These are phyloP conservation scores for Rhodamnia argentea DNA, from an alignment of 345 rosid species.

Conservation along the genomic window DNA sequence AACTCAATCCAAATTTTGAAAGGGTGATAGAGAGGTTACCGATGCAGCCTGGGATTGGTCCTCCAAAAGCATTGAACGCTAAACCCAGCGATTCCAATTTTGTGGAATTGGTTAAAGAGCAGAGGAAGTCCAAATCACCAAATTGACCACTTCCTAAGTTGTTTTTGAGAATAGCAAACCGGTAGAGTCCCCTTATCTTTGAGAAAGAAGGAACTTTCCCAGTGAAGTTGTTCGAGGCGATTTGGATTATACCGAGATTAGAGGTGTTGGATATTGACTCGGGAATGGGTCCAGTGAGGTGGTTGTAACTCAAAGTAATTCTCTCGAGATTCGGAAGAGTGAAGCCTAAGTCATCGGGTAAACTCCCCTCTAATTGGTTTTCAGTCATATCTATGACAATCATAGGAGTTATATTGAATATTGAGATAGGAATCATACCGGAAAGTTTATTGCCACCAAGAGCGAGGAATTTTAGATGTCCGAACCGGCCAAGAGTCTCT, in stretches of 20 bases:
- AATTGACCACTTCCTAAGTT: not conserved
- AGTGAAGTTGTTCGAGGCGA: fast-evolving
- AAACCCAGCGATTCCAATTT: fast-evolving
- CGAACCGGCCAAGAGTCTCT: fast-evolving
- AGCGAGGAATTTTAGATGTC: fast-evolving
- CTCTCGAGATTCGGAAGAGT: not conserved
- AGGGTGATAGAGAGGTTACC: not conserved
- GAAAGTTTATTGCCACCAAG: fast-evolving
- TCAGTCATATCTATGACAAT: fast-evolving
- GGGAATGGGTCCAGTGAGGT: not conserved
- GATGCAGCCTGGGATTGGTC: fast-evolving
- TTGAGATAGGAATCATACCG: not conserved
- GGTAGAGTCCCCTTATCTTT: fast-evolving
- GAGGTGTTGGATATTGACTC: not conserved
- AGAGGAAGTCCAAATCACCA: not conserved
- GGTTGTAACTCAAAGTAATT: fast-evolving
- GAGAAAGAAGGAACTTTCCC: not conserved
- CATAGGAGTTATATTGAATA: not conserved
- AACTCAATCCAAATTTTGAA: fast-evolving
- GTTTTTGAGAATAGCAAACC: fast-evolving
- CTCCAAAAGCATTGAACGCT: fast-evolving
- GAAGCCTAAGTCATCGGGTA: fast-evolving
- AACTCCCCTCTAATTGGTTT: not conserved
- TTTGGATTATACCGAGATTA: fast-evolving
- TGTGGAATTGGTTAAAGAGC: not conserved